A percentile compares a stretch with the other conserved stretches of the same genome.
Conservation (phyloP, 805 yeast species). For the Spathaspora arborariae region DNA sequence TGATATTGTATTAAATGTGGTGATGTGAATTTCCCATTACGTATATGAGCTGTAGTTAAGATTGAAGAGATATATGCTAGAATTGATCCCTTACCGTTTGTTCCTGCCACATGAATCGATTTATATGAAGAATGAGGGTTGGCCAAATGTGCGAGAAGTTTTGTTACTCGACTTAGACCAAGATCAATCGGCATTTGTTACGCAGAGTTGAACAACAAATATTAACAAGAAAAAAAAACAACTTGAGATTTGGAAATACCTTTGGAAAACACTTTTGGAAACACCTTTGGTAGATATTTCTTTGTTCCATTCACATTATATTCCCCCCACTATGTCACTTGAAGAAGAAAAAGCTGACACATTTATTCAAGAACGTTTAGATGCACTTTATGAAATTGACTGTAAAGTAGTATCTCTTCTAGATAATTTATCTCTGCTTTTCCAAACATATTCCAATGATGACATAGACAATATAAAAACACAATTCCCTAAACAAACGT, state of each 20-base stretch:
- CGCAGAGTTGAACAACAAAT: not conserved
- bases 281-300: not conserved
- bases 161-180: slow-evolving; percentile 31
- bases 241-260: not conserved
- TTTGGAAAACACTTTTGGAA: not conserved
- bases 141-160: slow-evolving; percentile 44
- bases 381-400: slow-evolving; percentile 51
- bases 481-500: slow-evolving; percentile 42
- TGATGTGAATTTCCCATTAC: slow-evolving; percentile 80
- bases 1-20: slow-evolving; percentile 76
- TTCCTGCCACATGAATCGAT: slow-evolving; percentile 91
- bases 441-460: slow-evolving; percentile 36
- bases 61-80: slow-evolving; percentile 75
- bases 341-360: slow-evolving; percentile 15
- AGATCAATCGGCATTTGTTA: slow-evolving; percentile 34
- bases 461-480: slow-evolving; percentile 21
- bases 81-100: slow-evolving; percentile 95
- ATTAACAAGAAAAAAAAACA: slow-evolving; percentile 1
- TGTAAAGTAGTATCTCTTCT: slow-evolving; percentile 48
- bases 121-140: slow-evolving; percentile 64
- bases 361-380: slow-evolving; percentile 49
- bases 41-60: slow-evolving; percentile 43
- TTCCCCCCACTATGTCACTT: slow-evolving; percentile 3
- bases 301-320: not conserved
- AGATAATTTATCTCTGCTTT: slow-evolving; percentile 44